Conservation (phyloP, 768 basidiomycete species). For the Mycena floridula region DNA sequence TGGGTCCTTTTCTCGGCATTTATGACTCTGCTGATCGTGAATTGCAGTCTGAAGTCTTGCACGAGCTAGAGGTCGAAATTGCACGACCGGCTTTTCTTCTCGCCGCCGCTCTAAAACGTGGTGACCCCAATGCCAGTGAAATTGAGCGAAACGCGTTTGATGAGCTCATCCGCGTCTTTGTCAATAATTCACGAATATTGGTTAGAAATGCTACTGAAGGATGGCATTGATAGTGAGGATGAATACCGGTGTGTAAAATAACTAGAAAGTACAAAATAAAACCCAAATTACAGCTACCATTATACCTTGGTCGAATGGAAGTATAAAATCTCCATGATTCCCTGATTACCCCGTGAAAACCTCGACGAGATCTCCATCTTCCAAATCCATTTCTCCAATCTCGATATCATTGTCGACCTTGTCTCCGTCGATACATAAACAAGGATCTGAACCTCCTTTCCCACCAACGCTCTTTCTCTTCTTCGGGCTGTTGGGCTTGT, state of each 20-base stretch:
- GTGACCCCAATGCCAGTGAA: constrained; percentile 52
- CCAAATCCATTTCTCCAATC: constrained; percentile 65
- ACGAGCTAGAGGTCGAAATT: constrained; percentile 91
- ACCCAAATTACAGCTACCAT: constrained; percentile 1
- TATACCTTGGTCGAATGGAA: too few relatives aligned
- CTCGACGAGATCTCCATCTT: constrained; percentile 78
- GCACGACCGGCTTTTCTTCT: constrained; percentile 67
- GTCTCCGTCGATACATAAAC: constrained; percentile 65
- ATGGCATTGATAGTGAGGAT: constrained; percentile 27
- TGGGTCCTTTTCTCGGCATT: neutral
- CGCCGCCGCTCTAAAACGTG: constrained; percentile 62
- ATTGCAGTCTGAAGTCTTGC: constrained; percentile 51
- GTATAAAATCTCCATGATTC: too few relatives aligned
- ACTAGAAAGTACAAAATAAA: neutral
- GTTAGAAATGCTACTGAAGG: constrained; percentile 67
- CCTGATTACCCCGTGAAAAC: too few relatives aligned
- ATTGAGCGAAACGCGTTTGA: constrained; percentile 75
- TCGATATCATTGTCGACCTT: constrained; percentile 50
- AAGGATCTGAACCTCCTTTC: constrained; percentile 32
- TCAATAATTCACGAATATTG: constrained; percentile 89
- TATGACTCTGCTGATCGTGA: constrained; percentile 2
- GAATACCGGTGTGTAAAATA: too few relatives aligned
- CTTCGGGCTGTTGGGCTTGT: constrained; percentile 26
- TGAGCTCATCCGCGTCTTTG: constrained; percentile 85
- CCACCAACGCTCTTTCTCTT: constrained; percentile 16